Evolutionary conservation across 2,329 filamentous ascomycete genomes (phyloP), one percentile per base, ranked within the genome.

Genomic region (Berkeleyomyces rouxiae): DNA sequence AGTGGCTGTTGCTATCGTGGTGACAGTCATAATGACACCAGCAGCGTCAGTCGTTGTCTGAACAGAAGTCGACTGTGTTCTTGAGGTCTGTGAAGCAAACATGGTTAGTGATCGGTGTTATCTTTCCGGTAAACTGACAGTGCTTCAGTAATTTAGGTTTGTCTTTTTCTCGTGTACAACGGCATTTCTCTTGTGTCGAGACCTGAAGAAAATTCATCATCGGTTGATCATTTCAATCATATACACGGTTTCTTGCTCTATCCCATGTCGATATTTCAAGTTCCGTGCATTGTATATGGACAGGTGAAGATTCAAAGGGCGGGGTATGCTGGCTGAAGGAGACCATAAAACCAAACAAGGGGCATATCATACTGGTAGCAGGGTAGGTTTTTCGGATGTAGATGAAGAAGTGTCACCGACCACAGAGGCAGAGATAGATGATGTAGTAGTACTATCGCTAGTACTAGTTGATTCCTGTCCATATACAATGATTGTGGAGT

Each of bases 11-110:
- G 80, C 79, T 5, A 74, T 74, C 13, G 80, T 74, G 1, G 79
- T 82, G 2, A 85, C 76, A 1, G 81, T 84, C 63, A 75, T 76
- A 31, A 82, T 72, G 4, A 72, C 76, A 16, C 81, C 81, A 7
- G 75, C 77, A 5, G 63, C 42, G 40, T 75, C 74, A 0, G 81
- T 84, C 7, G 84, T 75, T 0, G 82, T 85, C 67, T 78, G 73
- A 2, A 81, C 68, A n/a, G 71, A 70, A 11, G 70, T 69, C 6
- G 72, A 70, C 7, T 72, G 74, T 7, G 70, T 72, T 23, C 72
- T 68, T 23, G 71, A 68, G 66, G 67, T 55, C 47, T 57, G 43
- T 39, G 6, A 23, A 44, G 13, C 4, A 13, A 44, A 59, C n/a
- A 36, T 23, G 39, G 68, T 63, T 40, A 62, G 47, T 63, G 37